Evolutionary conservation across 2,329 filamentous ascomycete species (phyloP), one percentile per base, ranked within the genome.

Genomic region (Xylogone sp.): DNA sequence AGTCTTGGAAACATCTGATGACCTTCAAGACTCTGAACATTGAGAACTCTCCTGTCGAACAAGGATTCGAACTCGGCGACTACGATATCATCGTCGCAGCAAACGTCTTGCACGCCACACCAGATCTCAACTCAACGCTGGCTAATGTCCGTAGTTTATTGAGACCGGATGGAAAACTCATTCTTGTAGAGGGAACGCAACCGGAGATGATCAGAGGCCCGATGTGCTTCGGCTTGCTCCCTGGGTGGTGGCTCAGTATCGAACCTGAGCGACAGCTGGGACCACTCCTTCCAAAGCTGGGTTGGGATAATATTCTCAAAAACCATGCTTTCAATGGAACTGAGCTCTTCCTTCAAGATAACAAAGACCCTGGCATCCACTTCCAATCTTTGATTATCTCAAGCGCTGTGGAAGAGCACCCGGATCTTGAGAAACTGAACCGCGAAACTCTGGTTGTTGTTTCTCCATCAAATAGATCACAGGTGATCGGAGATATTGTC

Each of bases 61-160:
- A 73, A 31, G 69, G 65, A 0, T 71, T 67, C 39, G 22, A 55
- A 0, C 56, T 52, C 0, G 52, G 43, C 0, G 51, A 55, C 0
- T 72, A 68, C 49, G 72, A 75, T 43, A 10, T 74, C 5, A 49
- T 74, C 20, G 55, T 73, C 19, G 70, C 69, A 1, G 59, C 64
- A 12, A 64, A 66, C 42, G 65, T 69, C 7, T 55, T 76, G 0
- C 68, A 73, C 47, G 68, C 69, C 1, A 60, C 49, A 2, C 13
- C 13, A 5, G 60, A 18, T 42, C 58, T 67, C 3, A 13, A 31
- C 2, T 27, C 53, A 2, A 63, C 62, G 1, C 42, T 68, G 16
- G 8, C 13, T 1, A 57, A 66, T 46, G 55, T 58, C 27, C 53
- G 56, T 2, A 58, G 53, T 13, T 56, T 68, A 9, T 52, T 68